Conservation (phyloP, 73 alveolate genomes). For the Tetrahymena malaccensis region DNA sequence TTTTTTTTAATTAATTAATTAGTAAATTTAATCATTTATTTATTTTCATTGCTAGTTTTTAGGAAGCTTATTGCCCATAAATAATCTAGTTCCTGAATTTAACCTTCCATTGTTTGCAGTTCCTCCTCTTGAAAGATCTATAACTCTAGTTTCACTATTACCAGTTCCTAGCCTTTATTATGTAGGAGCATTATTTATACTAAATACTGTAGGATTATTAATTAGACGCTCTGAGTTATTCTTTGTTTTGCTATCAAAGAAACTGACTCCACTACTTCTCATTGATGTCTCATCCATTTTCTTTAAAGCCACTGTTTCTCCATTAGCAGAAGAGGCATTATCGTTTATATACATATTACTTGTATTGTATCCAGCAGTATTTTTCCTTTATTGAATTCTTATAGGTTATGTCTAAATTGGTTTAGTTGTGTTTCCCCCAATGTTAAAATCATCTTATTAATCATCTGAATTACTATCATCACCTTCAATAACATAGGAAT, state of each 20-base stretch:
- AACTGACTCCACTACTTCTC: neutral
- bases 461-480: neutral
- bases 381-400: neutral
- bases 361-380: neutral
- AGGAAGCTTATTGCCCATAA: neutral
- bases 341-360: neutral
- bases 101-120: neutral
- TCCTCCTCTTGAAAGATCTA: neutral
- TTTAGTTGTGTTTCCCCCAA: neutral
- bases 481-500: neutral
- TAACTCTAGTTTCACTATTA: neutral
- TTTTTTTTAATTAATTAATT: too few relatives aligned
- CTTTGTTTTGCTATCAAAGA: neutral
- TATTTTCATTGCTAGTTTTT: neutral
- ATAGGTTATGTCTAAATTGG: neutral
- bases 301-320: neutral
- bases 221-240: neutral
- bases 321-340: neutral
- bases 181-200: neutral
- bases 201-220: neutral
- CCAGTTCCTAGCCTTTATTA: neutral
- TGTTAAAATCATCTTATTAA: neutral
- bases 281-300: neutral
- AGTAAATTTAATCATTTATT: neutral
- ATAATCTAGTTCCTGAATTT: neutral